Percentiles rank a stretch among this genome's conserved stretches.
phyloP scores from a whole-genome alignment of 2,329 filamentous ascomycete genomes.

The Aspergillus uvarum region DNA sequence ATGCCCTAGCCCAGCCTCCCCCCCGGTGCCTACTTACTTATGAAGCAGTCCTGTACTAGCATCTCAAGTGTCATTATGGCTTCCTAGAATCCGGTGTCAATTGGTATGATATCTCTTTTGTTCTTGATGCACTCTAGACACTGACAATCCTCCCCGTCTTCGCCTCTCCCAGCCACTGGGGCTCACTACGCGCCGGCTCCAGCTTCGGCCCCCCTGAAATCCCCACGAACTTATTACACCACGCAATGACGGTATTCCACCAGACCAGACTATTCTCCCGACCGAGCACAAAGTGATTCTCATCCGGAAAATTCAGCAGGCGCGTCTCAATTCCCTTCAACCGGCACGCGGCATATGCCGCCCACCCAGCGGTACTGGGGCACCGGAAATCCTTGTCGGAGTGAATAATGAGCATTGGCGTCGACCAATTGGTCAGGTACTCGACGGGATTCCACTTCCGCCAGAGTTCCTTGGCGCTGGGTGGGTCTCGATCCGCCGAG shows the following conservation, averaged over 20 bases:
- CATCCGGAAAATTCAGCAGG: slow-evolving; percentile 3
- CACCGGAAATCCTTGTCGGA: slow-evolving; percentile 3
- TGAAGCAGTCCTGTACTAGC: no score
- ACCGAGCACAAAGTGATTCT: slow-evolving; percentile 3
- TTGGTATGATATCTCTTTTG: no score
- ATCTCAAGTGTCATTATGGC: no score
- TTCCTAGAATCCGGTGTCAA: no score
- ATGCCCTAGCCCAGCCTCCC: no score
- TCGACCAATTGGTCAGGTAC: slow-evolving; percentile 4
- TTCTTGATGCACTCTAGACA: background rate
- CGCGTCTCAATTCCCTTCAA: slow-evolving; percentile 3
- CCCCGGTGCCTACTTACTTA: no score
- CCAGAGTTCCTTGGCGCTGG: background rate
- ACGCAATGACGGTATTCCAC: background rate
- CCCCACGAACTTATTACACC: slow-evolving; percentile 2
- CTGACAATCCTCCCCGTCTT: background rate
- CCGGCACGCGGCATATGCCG: slow-evolving; percentile 1
- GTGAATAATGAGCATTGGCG: background rate
- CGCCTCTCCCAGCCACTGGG: background rate
- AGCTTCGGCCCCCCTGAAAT: background rate
- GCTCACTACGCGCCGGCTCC: slow-evolving; percentile 1
- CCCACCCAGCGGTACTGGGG: slow-evolving; percentile 1
- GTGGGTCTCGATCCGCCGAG: background rate
- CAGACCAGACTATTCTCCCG: slow-evolving; percentile 3
- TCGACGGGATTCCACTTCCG: background rate